Base-by-base conservation (phyloP, 192 early-diverging fungal genomes). In the Coemansia javaensis region DNA sequence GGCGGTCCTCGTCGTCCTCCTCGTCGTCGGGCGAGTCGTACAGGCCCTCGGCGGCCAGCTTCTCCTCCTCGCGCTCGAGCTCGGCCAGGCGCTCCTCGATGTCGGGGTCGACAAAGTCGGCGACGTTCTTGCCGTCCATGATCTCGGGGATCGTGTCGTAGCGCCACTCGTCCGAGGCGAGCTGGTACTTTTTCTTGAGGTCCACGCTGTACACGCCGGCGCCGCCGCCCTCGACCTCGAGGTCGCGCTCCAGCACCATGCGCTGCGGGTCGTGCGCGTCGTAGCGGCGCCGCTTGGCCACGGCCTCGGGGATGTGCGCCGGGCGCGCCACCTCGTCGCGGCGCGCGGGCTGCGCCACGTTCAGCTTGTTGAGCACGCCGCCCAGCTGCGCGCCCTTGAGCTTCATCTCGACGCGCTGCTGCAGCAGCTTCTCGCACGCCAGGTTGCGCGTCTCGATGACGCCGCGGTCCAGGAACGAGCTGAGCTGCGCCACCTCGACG, bases 81-180 rank as follows among this genome's bases (percentile, higher is more conserved):
- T 85, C 92, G 18, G 90, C 93, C 52, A 99, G 74, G 59, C 88
- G 87, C 66, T 93, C 90, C 57, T 92, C 93, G 66, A 99, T 98
- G 5, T 98, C 93, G 23, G 94, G 79, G 77, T 99, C 97, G 63
- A 98, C 77, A 69, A 98, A 99, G 79, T 99, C 97, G 16, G 91
- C 91, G 27, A 99, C 82, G 77, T 99, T 99, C 79, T 92, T 90
- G 59, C 95, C 95, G 59, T 98, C 85, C 84, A 93, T 88, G 71
- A 99, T 93, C 78, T 99, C 97, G 28, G 97, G 97, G 43, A 99
- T 94, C 32, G 75, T 76, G 73, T 99, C 97, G 77, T 97, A 88
- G 71, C 90, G 93, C 95, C 95, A 98, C 33, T 94, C 89, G 40
- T 81, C 78, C 33, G 90, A 68, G 15, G 75, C 79, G 39, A 98